A percentile compares a stretch with the other conserved stretches of the same genome.
phyloP scores from a whole-genome alignment of 257 asterid genomes.

The Solanum sejunctum region DNA sequence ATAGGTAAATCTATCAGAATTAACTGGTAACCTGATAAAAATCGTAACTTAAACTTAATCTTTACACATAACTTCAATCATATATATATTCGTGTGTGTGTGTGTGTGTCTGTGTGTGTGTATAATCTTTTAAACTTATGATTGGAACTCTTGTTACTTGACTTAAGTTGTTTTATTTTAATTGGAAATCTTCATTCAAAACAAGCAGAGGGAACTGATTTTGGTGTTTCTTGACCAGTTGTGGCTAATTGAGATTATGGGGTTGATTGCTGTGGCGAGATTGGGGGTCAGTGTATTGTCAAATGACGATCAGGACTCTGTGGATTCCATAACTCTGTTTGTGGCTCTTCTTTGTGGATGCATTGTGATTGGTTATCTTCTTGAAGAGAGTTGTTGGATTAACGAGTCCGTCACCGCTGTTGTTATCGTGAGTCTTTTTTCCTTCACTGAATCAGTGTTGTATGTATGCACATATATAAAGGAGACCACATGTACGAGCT shows the following conservation, averaged over 20 bases:
- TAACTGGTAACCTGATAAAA: too few relatives aligned
- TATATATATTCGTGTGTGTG: neutral
- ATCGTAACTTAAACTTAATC: too few relatives aligned
- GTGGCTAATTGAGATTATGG: neutral
- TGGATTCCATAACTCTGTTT: conserved; percentile 30
- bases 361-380: conserved; percentile 52
- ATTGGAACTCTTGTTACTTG: neutral
- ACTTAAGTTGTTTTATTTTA: neutral
- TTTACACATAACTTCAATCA: neutral
- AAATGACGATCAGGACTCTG: conserved; percentile 6
- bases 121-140: neutral
- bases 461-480: neutral
- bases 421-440: conserved; percentile 30
- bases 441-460: neutral
- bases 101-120: neutral
- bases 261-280: neutral
- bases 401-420: conserved; percentile 52
- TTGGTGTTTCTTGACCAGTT: neutral
- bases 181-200: neutral
- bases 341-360: conserved; percentile 46
- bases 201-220: neutral
- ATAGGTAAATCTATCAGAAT: too few relatives aligned
- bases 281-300: neutral
- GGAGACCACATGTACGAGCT: neutral
- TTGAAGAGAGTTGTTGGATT: conserved; percentile 49